Evolutionary conservation across 306 rosid species (phyloP).

Genomic region (Vigna hirtella): DNA sequence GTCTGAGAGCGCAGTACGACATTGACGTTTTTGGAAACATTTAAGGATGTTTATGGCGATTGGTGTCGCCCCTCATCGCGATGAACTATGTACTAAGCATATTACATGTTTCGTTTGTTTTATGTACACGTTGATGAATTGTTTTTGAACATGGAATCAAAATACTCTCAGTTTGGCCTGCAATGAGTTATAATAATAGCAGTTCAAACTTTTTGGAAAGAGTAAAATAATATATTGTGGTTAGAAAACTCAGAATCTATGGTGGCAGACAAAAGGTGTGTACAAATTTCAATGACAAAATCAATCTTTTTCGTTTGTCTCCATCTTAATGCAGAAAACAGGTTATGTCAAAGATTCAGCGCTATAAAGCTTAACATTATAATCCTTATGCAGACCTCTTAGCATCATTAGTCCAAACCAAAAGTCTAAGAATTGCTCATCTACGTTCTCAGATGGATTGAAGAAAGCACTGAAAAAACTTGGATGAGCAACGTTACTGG

Average conservation of each 20-base stretch:
- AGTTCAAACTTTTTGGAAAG: neutral
- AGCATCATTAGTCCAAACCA: neutral
- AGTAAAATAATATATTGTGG: conserved; percentile 49
- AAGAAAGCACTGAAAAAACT: neutral
- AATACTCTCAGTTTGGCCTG: conserved; percentile 50
- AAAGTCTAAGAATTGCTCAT: neutral
- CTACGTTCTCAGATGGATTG: neutral
- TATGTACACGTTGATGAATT: neutral
- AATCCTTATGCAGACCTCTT: conserved; percentile 7
- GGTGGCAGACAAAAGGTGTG: neutral
- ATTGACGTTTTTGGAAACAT: neutral
- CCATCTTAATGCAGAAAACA: conserved; percentile 20
- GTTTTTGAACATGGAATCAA: conserved; percentile 35
- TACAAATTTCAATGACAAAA: conserved; percentile 52
- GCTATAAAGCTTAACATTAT: conserved; percentile 26
- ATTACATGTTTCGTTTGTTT: neutral
- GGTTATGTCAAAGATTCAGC: conserved; percentile 12
- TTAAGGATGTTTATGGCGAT: neutral
- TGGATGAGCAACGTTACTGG: neutral
- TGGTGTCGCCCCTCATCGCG: neutral
- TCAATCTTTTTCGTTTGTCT: conserved; percentile 43
- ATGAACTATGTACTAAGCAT: neutral
- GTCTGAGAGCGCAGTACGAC: neutral
- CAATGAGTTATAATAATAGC: conserved; percentile 4
- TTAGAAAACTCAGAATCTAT: neutral